These are phyloP conservation scores for Magnolia sinica DNA, from an alignment of 164 flowering plant genomes.

Conservation along the genomic window DNA sequence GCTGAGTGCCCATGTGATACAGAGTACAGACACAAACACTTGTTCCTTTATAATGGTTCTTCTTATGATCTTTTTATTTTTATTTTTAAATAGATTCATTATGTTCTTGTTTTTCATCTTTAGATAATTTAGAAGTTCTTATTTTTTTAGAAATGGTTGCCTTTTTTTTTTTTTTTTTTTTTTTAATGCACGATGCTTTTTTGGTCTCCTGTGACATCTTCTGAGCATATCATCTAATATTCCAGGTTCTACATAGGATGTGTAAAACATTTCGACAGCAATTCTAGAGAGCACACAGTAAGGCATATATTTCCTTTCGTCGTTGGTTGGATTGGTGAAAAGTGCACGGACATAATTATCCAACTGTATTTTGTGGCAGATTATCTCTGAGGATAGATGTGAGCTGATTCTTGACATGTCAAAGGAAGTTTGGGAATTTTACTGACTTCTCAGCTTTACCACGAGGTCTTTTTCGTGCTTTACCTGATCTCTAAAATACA, in stretches of 20 bases:
- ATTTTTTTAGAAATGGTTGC: background rate
- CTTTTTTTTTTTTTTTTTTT: background rate
- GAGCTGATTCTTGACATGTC: constrained; percentile 57
- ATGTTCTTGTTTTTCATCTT: background rate
- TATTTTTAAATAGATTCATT: no score
- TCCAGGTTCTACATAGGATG: constrained; percentile 51
- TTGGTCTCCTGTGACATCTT: background rate
- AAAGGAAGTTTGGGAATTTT: constrained; percentile 62
- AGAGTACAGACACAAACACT: no score
- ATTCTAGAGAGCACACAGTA: constrained; percentile 60
- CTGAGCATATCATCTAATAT: background rate
- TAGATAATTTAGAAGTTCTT: background rate
- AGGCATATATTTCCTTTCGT: constrained; percentile 12
- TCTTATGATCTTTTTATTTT: no score
- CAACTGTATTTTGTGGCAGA: constrained; percentile 32
- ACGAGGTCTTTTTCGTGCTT: background rate
- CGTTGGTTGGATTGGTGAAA: no score
- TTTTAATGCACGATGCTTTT: background rate
- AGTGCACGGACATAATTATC: background rate
- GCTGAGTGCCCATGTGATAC: no score
- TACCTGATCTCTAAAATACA: background rate
- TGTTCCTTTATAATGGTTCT: no score
- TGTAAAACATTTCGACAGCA: constrained; percentile 51
- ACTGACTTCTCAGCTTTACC: constrained; percentile 6
- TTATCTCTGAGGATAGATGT: constrained; percentile 68